These are phyloP conservation scores for Candida hungchunana DNA, from an alignment of 805 yeast species.

Conservation along the genomic window DNA sequence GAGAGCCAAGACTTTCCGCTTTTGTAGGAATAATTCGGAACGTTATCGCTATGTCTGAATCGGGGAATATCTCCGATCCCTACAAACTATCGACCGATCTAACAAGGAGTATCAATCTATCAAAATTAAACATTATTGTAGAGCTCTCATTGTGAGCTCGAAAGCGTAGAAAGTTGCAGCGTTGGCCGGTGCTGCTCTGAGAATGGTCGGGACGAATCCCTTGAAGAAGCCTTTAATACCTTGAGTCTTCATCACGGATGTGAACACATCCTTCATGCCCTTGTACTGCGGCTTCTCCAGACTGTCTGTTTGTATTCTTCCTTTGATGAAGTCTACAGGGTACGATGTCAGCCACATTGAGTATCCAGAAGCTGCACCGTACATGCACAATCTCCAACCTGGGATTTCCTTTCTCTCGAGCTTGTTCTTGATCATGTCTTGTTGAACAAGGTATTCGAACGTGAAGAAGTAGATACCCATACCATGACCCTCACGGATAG, in stretches of 20 bases:
- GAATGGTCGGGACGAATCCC: constrained; percentile 88
- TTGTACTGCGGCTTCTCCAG: constrained; percentile 55
- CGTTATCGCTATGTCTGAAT: background rate
- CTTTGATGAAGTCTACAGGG: constrained; percentile 89
- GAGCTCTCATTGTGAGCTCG: constrained; percentile 78
- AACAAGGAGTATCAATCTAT: too few relatives aligned
- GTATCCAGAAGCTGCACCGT: constrained; percentile 90
- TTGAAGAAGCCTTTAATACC: constrained; percentile 80
- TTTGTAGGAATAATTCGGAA: background rate
- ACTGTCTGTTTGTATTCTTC: constrained; percentile 77
- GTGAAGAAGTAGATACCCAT: constrained; percentile 85
- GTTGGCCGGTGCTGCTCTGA: constrained; percentile 97
- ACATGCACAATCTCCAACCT: constrained; percentile 79
- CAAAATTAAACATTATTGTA: constrained; percentile 6
- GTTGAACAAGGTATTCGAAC: constrained; percentile 81
- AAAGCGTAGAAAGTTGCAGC: constrained; percentile 96
- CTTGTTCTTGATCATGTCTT: constrained; percentile 46
- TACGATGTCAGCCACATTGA: constrained; percentile 79
- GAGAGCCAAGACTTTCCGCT: too few relatives aligned
- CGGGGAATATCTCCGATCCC: constrained; percentile 2
- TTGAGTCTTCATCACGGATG: constrained; percentile 44
- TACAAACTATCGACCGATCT: too few relatives aligned
- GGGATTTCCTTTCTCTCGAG: constrained; percentile 70
- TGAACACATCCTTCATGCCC: constrained; percentile 55
- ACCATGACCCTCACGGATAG: constrained; percentile 82